A percentile compares a stretch with the other conserved stretches of the same genome.
These are phyloP conservation scores for Stephania yunnanensis DNA, from an alignment of 164 flowering plant genomes.

Conservation along the genomic window DNA sequence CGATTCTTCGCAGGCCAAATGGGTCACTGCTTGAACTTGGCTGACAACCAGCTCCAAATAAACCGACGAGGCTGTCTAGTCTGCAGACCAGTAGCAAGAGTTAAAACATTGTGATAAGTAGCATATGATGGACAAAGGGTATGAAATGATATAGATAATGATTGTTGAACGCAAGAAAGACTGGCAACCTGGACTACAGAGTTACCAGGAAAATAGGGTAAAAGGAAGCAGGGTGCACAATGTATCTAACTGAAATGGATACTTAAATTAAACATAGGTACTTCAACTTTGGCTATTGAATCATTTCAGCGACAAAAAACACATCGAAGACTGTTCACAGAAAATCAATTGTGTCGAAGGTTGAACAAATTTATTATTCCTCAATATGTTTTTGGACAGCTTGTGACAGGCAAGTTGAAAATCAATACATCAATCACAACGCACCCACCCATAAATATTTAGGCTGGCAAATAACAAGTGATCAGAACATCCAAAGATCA, in stretches of 20 bases:
- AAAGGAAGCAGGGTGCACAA: background rate
- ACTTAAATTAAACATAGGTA: background rate
- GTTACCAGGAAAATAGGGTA: too few relatives aligned
- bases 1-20: constrained; percentile 84
- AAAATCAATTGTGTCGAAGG: background rate
- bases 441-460: background rate
- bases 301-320: background rate
- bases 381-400: background rate
- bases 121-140: background rate
- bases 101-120: background rate
- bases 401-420: background rate
- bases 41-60: constrained; percentile 91
- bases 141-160: background rate
- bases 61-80: constrained; percentile 88
- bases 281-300: background rate
- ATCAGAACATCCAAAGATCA: background rate
- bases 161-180: background rate
- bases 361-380: background rate
- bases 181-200: background rate
- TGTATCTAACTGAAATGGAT: background rate
- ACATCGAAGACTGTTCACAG: background rate
- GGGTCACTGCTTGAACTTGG: constrained; percentile 86
- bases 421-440: background rate
- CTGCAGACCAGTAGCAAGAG: constrained; percentile 37
- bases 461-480: background rate